These are phyloP conservation scores for Penicillium turbatum DNA, from an alignment of 495 filamentous ascomycete genomes.

Conservation along the genomic window DNA sequence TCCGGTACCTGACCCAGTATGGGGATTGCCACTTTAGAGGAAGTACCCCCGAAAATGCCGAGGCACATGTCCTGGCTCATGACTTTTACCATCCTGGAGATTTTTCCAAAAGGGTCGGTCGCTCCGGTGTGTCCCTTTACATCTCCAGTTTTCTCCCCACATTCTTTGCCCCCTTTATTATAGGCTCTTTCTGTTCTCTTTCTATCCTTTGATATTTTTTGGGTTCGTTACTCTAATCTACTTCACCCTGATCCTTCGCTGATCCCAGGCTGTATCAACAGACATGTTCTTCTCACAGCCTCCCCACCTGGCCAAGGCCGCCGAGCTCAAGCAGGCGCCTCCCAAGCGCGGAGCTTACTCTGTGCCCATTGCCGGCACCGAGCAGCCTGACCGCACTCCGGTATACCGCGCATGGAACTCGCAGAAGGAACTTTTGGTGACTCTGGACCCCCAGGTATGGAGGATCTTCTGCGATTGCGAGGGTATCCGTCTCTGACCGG, in stretches of 20 bases:
- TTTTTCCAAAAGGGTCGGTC: constrained; percentile 17
- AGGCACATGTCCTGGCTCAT: constrained; percentile 5
- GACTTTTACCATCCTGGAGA: constrained; percentile 8
- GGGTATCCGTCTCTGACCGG: background rate
- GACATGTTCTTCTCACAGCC: constrained; percentile 43
- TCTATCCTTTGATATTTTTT: background rate
- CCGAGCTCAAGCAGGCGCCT: constrained; percentile 39
- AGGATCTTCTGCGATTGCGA: background rate
- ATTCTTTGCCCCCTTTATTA: constrained; percentile 8
- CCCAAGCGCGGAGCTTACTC: constrained; percentile 46
- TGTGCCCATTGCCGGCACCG: constrained; percentile 67
- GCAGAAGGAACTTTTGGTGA: constrained; percentile 65
- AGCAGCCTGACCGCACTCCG: constrained; percentile 64
- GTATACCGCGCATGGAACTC: constrained; percentile 83
- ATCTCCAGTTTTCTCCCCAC: constrained; percentile 14
- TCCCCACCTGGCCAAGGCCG: constrained; percentile 38
- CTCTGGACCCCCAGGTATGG: constrained; percentile 66
- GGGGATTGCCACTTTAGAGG: background rate
- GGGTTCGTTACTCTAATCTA: background rate
- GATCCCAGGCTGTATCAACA: background rate
- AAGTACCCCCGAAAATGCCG: constrained; percentile 12
- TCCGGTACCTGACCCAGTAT: constrained; percentile 8
- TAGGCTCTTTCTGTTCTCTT: background rate
- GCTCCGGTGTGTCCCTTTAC: constrained; percentile 18
- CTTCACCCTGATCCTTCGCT: background rate